Conservation (phyloP, 805 yeast genomes). For the Ogataea haglerorum region DNA sequence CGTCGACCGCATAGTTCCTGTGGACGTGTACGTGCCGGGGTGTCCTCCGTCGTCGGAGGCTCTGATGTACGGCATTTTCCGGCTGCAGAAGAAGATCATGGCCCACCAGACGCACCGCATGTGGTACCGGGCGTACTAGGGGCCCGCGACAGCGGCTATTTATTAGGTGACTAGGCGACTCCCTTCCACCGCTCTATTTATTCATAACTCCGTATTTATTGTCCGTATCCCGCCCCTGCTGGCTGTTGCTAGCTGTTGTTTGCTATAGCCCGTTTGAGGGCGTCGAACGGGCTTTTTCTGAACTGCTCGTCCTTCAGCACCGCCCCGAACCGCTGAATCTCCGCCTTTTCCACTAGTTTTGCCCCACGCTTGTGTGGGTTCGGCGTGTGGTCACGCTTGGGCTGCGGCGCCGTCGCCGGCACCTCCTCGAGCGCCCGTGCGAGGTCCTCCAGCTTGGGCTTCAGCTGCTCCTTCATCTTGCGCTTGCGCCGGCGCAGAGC, state of each 20-base stretch:
- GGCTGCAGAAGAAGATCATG: conserved; percentile 87
- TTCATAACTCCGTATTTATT: neutral
- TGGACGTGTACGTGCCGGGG: conserved; percentile 88
- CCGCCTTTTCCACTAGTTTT: conserved; percentile 52
- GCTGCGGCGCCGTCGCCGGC: conserved; percentile 26
- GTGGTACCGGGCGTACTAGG: conserved; percentile 65
- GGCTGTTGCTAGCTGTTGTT: conserved; percentile 16
- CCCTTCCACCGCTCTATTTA: neutral
- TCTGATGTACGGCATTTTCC: conserved; percentile 85
- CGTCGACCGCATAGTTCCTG: conserved; percentile 84
- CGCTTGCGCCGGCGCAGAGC: conserved; percentile 63
- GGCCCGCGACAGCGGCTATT: conserved; percentile 1
- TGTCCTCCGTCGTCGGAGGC: conserved; percentile 94
- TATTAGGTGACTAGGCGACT: neutral
- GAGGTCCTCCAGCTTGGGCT: conserved; percentile 66
- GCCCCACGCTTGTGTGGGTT: conserved; percentile 41
- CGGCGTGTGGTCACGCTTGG: conserved; percentile 37
- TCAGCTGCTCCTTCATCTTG: conserved; percentile 55
- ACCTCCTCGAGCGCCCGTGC: conserved; percentile 41
- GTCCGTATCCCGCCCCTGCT: neutral
- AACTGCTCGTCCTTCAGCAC: conserved; percentile 55
- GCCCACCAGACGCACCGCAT: conserved; percentile 73
- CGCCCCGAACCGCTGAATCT: conserved; percentile 54
- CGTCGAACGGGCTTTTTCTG: conserved; percentile 58
- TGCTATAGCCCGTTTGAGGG: conserved; percentile 58